These are phyloP conservation scores for Fibroporia radiculosa DNA, from an alignment of 768 basidiomycete genomes.

Conservation along the genomic window DNA sequence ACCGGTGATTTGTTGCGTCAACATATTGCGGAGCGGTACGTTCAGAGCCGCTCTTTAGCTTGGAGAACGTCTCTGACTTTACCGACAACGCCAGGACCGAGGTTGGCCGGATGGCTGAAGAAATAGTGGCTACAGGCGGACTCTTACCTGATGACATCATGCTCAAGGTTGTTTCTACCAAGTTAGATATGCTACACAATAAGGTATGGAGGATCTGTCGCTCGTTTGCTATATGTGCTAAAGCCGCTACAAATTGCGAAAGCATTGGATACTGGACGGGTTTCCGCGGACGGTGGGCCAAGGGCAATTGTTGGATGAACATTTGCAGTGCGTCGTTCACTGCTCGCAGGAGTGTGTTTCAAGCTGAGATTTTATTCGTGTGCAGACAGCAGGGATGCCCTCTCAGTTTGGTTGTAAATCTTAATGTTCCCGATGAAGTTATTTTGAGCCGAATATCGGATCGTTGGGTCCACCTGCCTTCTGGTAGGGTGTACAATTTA, in stretches of 20 bases:
- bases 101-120: conserved; percentile 67
- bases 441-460: conserved; percentile 85
- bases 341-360: too few relatives aligned
- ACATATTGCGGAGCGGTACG: conserved; percentile 64
- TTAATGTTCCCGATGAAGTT: conserved; percentile 83
- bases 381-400: conserved; percentile 53
- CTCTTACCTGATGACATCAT: conserved; percentile 76
- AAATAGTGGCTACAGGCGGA: conserved; percentile 71
- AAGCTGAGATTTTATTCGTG: neutral
- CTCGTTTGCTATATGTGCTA: neutral
- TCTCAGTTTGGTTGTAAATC: conserved; percentile 74
- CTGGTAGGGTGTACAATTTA: conserved; percentile 86
- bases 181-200: conserved; percentile 57
- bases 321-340: conserved; percentile 50
- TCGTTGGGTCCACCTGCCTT: conserved; percentile 83
- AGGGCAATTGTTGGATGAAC: conserved; percentile 67
- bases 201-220: conserved; percentile 37
- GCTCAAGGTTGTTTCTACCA: conserved; percentile 66
- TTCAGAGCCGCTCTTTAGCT: conserved; percentile 1
- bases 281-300: conserved; percentile 89
- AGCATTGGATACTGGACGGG: conserved; percentile 93
- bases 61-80: neutral
- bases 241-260: conserved; percentile 2
- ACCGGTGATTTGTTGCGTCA: conserved; percentile 82
- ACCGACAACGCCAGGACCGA: conserved; percentile 40